These are phyloP conservation scores for Cryptococcus deneoformans DNA, from an alignment of 1,284 basidiomycete genomes.

Conservation along the genomic window DNA sequence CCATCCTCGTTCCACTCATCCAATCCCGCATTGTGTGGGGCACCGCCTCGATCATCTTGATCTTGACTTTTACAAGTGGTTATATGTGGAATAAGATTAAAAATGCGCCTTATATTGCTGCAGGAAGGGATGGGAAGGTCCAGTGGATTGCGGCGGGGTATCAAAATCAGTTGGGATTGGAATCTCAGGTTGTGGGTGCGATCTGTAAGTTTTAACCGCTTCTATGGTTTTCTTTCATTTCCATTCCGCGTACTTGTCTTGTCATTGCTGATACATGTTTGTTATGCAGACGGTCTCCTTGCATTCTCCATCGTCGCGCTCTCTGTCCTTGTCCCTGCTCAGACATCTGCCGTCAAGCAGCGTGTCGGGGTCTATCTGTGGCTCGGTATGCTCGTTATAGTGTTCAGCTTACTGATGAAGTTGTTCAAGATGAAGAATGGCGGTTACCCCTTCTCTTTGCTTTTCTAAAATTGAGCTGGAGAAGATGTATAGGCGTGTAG, in stretches of 20 bases:
- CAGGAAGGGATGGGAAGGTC: constrained; percentile 53
- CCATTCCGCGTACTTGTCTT: not conserved
- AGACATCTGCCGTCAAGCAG: constrained; percentile 72
- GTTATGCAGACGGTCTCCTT: constrained; percentile 69
- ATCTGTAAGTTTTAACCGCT: constrained; percentile 64
- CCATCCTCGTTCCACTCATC: constrained; percentile 61
- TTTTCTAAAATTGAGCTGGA: constrained; percentile 19
- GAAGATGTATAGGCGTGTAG: not conserved
- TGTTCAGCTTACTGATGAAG: constrained; percentile 84
- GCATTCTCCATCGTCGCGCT: constrained; percentile 80
- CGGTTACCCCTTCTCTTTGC: constrained; percentile 39
- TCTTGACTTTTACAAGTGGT: constrained; percentile 81
- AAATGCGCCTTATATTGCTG: constrained; percentile 66
- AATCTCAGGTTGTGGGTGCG: constrained; percentile 80
- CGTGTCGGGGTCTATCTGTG: constrained; percentile 85
- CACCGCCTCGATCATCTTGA: constrained; percentile 59
- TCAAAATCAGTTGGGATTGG: constrained; percentile 87
- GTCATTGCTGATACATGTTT: not conserved
- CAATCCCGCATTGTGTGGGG: constrained; percentile 65
- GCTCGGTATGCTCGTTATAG: constrained; percentile 74
- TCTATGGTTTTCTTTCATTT: too few relatives aligned
- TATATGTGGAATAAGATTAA: constrained; percentile 98
- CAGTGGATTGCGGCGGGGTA: constrained; percentile 85
- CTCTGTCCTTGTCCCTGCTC: constrained; percentile 73
- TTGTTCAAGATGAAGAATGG: constrained; percentile 91